Evolutionary conservation across 176 grass and related monocot genomes (phyloP), one percentile per base, ranked within the genome.

Genomic region (Eleusine indica): DNA sequence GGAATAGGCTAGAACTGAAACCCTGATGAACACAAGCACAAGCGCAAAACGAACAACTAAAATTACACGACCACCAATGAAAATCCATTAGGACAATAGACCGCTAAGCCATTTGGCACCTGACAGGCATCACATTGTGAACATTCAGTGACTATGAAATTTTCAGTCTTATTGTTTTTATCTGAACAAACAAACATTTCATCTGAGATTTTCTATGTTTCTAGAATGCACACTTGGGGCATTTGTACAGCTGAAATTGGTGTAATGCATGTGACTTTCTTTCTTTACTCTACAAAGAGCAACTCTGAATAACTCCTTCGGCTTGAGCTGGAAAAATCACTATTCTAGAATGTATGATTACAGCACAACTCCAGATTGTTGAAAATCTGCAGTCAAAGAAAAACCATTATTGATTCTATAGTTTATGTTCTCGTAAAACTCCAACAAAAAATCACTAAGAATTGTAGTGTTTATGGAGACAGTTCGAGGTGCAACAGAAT

Each of bases 151-250:
- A 57, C 18, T 57, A 21, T 28, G 29, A 70, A 76, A 51, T 48
- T 38, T 81, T 81, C 52, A 82, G 9, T 61, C 5, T 61, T 39
- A 42, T 61, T 38, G 11, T 21, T 13, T 62, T 37, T 82, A 63
- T 82, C 56, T 48, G 57, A 29, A 73, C 9, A 6, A 62, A 62
- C 40, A 21, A 73, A 73, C 69, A 62, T 15, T 73, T 63, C 21
- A 69, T 19, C 63, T 69, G 46, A 35, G 56, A 1, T 21, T 81
- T 76, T 60, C 71, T 87, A 87, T 62, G 53, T 87, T 30, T 82
- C 85, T 87, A 82, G 30, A 75, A 25, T 70, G 62, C 72, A 69
- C 41, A 40, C 28, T 81, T 63, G 52, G 19, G 71, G 32, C 41
- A 30, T 82, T 82, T 70, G 62, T 43, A 76, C 44, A 61, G 21